A percentile compares a stretch with the other conserved stretches of the same genome.
Conservation (phyloP, 805 yeast species). For the Yarrowia bubula region DNA sequence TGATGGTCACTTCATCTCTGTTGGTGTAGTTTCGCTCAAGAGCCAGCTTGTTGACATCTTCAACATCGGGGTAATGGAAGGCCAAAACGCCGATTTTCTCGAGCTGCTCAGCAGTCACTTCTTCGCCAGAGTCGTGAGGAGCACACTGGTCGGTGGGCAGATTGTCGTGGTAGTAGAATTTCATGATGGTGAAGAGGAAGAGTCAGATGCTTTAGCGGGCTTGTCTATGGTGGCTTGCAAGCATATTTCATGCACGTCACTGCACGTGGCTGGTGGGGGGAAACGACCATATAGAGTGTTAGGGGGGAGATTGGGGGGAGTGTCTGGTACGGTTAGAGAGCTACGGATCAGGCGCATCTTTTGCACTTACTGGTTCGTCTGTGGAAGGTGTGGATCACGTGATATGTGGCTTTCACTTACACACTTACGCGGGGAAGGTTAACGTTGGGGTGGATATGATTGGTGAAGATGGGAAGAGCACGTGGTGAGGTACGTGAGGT, state of each 20-base stretch:
- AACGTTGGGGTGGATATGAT: not conserved
- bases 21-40: slow-evolving; percentile 69
- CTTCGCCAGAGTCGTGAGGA: slow-evolving; percentile 68
- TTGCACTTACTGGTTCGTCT: not conserved
- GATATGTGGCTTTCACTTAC: no score
- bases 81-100: slow-evolving; percentile 67
- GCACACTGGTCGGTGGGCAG: slow-evolving; percentile 59
- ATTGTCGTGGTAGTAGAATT: slow-evolving; percentile 66
- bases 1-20: slow-evolving; percentile 67
- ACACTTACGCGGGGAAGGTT: not conserved
- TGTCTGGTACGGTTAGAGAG: not conserved
- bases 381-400: not conserved
- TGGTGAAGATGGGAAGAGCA: not conserved
- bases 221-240: not conserved
- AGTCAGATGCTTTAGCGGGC: no score
- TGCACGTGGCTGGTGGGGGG: not conserved
- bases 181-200: slow-evolving; percentile 38
- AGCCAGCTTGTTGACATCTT: slow-evolving; percentile 66
- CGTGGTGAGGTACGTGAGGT: not conserved
- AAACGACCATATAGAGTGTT: not conserved
- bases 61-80: slow-evolving; percentile 48
- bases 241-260: not conserved
- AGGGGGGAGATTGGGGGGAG: not conserved
- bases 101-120: slow-evolving; percentile 52
- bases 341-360: not conserved